Percentiles rank a stretch among this genome's conserved stretches.
These are phyloP conservation scores for Penicilliopsis zonata DNA, from an alignment of 495 filamentous ascomycete species.

Conservation along the genomic window DNA sequence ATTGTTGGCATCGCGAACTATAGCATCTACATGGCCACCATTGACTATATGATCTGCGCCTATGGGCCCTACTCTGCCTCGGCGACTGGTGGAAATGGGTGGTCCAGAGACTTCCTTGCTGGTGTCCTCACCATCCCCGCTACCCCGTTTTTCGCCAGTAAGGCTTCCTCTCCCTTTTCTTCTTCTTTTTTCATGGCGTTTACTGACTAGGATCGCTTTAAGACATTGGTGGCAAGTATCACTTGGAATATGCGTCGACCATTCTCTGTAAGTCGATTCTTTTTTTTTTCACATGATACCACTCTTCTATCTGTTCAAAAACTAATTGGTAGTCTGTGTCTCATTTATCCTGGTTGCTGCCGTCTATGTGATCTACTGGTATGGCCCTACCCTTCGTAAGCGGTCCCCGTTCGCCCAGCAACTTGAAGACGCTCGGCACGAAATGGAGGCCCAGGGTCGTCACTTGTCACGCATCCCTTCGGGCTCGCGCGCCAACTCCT, in stretches of 20 bases:
- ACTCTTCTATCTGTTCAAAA: not conserved
- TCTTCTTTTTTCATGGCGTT: not conserved
- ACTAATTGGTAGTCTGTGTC: conserved; percentile 48
- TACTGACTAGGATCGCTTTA: conserved; percentile 4
- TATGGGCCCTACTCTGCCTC: conserved; percentile 65
- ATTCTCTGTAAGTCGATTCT: conserved; percentile 43
- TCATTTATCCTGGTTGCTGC: conserved; percentile 56
- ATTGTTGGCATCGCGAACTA: conserved; percentile 62
- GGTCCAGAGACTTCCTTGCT: conserved; percentile 70
- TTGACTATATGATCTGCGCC: conserved; percentile 63
- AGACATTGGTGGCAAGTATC: conserved; percentile 49
- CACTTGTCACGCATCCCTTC: conserved; percentile 25
- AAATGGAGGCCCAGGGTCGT: conserved; percentile 27
- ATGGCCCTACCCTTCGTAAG: conserved; percentile 55
- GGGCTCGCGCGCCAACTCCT: conserved; percentile 30
- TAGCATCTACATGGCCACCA: conserved; percentile 62
- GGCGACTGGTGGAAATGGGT: conserved; percentile 62
- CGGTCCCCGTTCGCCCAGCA: conserved; percentile 65
- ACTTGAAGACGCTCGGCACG: conserved; percentile 40
- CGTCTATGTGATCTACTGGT: conserved; percentile 69
- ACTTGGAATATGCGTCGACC: conserved; percentile 57
- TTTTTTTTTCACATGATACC: not conserved
- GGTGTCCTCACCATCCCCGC: conserved; percentile 66
- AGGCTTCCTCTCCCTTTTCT: conserved; percentile 9
- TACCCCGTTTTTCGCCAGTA: conserved; percentile 51